Percentiles rank a stretch among this genome's conserved stretches.
Conservation (phyloP, 805 yeast genomes). For the Tetrapisispora iriomotensis region DNA sequence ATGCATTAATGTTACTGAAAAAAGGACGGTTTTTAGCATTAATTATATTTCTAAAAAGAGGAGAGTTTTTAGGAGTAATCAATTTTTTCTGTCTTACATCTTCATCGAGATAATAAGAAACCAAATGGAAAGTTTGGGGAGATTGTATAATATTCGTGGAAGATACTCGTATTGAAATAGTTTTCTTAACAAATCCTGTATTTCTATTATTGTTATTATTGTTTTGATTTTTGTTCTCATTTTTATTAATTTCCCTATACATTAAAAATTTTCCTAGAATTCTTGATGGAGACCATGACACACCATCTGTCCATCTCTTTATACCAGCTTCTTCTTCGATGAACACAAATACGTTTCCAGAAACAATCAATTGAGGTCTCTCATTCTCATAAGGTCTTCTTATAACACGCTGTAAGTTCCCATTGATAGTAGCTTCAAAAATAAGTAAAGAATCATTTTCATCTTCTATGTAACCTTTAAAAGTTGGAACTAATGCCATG, state of each 20-base stretch:
- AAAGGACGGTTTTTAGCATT: too few species aligned
- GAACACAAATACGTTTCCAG: slow-evolving; percentile 78
- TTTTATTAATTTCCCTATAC: slow-evolving; percentile 48
- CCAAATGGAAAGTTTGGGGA: slow-evolving; percentile 40
- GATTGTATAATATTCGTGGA: slow-evolving; percentile 4
- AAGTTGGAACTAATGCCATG: slow-evolving; percentile 42
- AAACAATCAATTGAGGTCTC: slow-evolving; percentile 49
- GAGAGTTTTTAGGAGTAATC: slow-evolving; percentile 46
- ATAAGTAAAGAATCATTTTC: slow-evolving; percentile 74
- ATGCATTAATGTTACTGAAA: too few species aligned
- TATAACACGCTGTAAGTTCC: slow-evolving; percentile 48
- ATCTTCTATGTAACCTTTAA: slow-evolving; percentile 63
- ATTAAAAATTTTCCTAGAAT: slow-evolving; percentile 77
- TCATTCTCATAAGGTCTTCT: slow-evolving; percentile 79
- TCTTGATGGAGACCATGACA: slow-evolving; percentile 84
- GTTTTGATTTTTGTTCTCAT: neutral
- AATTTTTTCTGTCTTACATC: slow-evolving; percentile 58
- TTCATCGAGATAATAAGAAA: slow-evolving; percentile 67
- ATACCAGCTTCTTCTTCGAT: slow-evolving; percentile 73
- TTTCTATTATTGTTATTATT: slow-evolving; percentile 3
- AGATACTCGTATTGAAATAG: slow-evolving; percentile 54
- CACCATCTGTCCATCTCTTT: slow-evolving; percentile 91
- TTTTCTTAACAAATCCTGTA: slow-evolving; percentile 70
- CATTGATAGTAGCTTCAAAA: slow-evolving; percentile 62
- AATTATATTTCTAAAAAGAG: too few species aligned